Evolutionary conservation across 1,139 yeast species (phyloP), one percentile per base, ranked within the genome.

Genomic region (Geotrichum phurueaensis): DNA sequence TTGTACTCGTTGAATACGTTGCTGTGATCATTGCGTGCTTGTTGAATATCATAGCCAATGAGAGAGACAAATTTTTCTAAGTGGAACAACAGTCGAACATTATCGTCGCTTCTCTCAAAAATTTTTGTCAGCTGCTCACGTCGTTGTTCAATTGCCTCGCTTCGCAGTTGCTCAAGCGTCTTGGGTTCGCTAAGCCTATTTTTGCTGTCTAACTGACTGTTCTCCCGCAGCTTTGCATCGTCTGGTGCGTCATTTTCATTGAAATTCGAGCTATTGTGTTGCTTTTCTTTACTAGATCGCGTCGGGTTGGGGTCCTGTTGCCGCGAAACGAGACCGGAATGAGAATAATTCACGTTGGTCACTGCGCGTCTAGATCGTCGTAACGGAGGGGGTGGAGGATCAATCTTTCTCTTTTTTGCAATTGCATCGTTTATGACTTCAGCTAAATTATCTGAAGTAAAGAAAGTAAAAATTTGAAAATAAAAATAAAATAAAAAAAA

Each of bases 21-120:
- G 62, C 72, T 75, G 66, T 62, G 68, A 65, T 82, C 75, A 9
- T 73, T 74, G 63, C 81, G 81, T 64, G 78, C 78, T 54, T 79
- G 83, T 5, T 71, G 67, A 0, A 91, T 90, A 63, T 85, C 81
- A 79, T 84, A 87, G 54, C 80, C 79, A 0, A 81, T 83, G 22
- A 87, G 73, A 1, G 90, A 81, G 51, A 81, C 81, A 68, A 81
- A 84, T 66, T 83, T 84, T 64, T 78, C 80, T n/a, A 84, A 72
- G 65, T 84, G 86, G 69, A 82, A 84, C 57, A 84, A 72, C 65
- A 83, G 70, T 73, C 85, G 63, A 70, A 79, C 64, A 72, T 72
- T 55, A 75, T 69, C 72, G 66, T 82, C 84, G 65, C 82, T 81
- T 50, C 78, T 76, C 15, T 81, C 75, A 18, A 79, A 71, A 45